Evolutionary conservation across 805 yeast species (phyloP).

Genomic region (Metschnikowia baotianmanensis): DNA sequence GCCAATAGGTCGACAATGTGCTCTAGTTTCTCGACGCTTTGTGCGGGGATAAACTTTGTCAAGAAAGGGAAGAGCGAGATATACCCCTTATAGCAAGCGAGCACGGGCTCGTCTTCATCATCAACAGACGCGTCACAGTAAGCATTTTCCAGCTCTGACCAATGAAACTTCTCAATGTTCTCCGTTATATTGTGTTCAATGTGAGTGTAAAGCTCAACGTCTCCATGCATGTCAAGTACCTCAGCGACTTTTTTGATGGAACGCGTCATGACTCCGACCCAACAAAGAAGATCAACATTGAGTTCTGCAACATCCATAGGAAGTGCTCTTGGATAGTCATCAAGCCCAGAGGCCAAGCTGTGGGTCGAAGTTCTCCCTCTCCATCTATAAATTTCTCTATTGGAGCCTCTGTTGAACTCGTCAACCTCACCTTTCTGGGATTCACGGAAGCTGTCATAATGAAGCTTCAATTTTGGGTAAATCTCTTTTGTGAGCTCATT

Average conservation of each 20-base stretch:
- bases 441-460: conserved; percentile 79
- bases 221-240: conserved; percentile 56
- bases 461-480: conserved; percentile 73
- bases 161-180: conserved; percentile 73
- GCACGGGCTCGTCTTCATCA: conserved; percentile 60
- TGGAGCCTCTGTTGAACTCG: conserved; percentile 60
- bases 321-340: conserved; percentile 87
- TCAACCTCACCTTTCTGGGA: conserved; percentile 76
- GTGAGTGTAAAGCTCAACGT: conserved; percentile 48
- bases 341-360: conserved; percentile 90
- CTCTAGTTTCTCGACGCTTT: conserved; percentile 43
- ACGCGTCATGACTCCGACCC: conserved; percentile 92
- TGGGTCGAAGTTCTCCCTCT: conserved; percentile 84
- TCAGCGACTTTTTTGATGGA: conserved; percentile 74
- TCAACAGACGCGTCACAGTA: conserved; percentile 85
- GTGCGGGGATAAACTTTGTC: conserved; percentile 56
- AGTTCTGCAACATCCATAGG: conserved; percentile 85
- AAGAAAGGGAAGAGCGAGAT: conserved; percentile 83
- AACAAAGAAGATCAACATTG: conserved; percentile 82
- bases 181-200: conserved; percentile 55
- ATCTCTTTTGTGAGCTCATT: conserved; percentile 56
- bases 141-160: conserved; percentile 64
- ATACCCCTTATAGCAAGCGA: conserved; percentile 89
- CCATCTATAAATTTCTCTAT: conserved; percentile 82
- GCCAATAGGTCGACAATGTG: conserved; percentile 55